A percentile compares a stretch with the other conserved stretches of the same genome.
These are phyloP conservation scores for Blastobotrys terrestris DNA, from an alignment of 805 yeast species.

Conservation along the genomic window DNA sequence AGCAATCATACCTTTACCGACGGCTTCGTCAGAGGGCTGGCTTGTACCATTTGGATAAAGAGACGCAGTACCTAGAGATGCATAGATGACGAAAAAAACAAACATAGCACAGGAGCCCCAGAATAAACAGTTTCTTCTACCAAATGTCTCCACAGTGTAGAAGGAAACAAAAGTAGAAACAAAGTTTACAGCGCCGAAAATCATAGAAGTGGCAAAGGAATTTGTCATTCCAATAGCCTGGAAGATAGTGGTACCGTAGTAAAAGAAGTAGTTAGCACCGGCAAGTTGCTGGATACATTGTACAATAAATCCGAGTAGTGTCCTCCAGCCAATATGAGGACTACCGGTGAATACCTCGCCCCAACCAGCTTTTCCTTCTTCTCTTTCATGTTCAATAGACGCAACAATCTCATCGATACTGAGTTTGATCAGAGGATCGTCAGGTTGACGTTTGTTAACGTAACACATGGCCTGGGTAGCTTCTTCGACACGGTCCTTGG, in stretches of 20 bases:
- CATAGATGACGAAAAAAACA: slow-evolving; percentile 47
- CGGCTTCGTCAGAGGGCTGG: slow-evolving; percentile 28
- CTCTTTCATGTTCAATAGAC: slow-evolving; percentile 44
- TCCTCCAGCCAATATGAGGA: slow-evolving; percentile 38
- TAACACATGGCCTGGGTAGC: slow-evolving; percentile 52
- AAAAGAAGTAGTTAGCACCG: slow-evolving; percentile 64
- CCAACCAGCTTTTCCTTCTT: slow-evolving; percentile 49
- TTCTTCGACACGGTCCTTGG: slow-evolving; percentile 47
- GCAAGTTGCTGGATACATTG: slow-evolving; percentile 56
- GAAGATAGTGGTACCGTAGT: slow-evolving; percentile 58
- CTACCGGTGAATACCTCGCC: slow-evolving; percentile 44
- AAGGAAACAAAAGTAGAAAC: slow-evolving; percentile 45
- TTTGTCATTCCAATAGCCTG: slow-evolving; percentile 37
- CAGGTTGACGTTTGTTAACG: slow-evolving; percentile 32
- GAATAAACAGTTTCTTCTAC: slow-evolving; percentile 43
- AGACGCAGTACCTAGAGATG: slow-evolving; percentile 39
- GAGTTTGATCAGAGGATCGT: slow-evolving; percentile 29
- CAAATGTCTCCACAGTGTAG: slow-evolving; percentile 44
- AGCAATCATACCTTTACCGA: slow-evolving; percentile 50
- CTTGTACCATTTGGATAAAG: slow-evolving; percentile 33
- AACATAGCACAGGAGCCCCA: slow-evolving; percentile 45
- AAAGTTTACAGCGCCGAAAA: slow-evolving; percentile 49
- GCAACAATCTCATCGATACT: slow-evolving; percentile 36
- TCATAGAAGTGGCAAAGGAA: slow-evolving; percentile 49
- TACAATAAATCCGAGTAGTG: slow-evolving; percentile 38